These are phyloP conservation scores for Pyronema domesticum DNA, from an alignment of 495 filamentous ascomycete species.

Conservation along the genomic window DNA sequence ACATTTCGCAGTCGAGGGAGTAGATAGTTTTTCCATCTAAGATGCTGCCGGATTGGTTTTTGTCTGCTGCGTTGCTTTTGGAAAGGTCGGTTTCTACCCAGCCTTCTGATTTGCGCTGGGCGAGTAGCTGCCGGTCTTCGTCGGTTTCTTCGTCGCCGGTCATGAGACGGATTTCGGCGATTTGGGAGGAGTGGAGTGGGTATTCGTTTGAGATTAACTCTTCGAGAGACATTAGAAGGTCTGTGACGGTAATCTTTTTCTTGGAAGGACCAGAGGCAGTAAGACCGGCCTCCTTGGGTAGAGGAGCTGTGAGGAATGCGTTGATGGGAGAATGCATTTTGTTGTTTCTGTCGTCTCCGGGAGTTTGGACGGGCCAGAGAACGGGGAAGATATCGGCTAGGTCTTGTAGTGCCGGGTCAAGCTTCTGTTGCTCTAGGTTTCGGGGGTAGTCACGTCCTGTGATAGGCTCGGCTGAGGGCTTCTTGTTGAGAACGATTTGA, in stretches of 20 bases:
- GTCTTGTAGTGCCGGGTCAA: slow-evolving; percentile 46
- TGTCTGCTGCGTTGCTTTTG: slow-evolving; percentile 42
- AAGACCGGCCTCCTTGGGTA: slow-evolving; percentile 36
- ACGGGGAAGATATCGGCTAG: slow-evolving; percentile 71
- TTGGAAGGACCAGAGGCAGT: slow-evolving; percentile 30
- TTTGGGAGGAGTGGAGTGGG: slow-evolving; percentile 55
- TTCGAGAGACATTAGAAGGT: slow-evolving; percentile 48
- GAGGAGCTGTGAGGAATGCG: slow-evolving; percentile 53
- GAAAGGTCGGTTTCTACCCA: slow-evolving; percentile 70
- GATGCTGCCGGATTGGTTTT: slow-evolving; percentile 63
- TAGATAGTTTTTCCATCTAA: slow-evolving; percentile 68
- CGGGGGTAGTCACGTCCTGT: slow-evolving; percentile 39
- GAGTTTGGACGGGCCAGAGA: slow-evolving; percentile 73
- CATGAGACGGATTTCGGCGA: neutral
- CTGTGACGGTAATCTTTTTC: slow-evolving; percentile 58
- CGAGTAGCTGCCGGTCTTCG: slow-evolving; percentile 27
- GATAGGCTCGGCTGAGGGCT: neutral
- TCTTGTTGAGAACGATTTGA: neutral
- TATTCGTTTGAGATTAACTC: slow-evolving; percentile 73
- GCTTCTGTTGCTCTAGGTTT: slow-evolving; percentile 37
- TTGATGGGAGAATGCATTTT: slow-evolving; percentile 71
- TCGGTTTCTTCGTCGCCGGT: slow-evolving; percentile 3
- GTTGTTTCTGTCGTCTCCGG: slow-evolving; percentile 62
- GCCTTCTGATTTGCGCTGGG: slow-evolving; percentile 37
- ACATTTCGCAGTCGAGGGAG: slow-evolving; percentile 94